Evolutionary conservation across 1,139 yeast species (phyloP), one percentile per base, ranked within the genome.

Genomic region (Pichia sp.): DNA sequence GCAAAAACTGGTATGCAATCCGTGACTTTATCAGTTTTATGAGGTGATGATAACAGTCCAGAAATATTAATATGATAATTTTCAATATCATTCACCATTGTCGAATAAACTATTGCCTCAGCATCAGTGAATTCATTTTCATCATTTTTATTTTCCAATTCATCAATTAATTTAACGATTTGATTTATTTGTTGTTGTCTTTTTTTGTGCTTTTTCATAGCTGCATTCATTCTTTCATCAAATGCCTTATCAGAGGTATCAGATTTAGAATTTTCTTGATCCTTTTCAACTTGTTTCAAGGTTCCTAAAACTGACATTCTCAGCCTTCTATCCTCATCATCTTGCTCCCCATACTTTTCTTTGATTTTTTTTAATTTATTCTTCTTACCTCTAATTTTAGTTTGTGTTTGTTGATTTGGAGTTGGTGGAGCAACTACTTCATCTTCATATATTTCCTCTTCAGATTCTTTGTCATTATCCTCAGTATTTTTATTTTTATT

Each of bases 1-100:
- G 93, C 98, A 74, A 90, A 91, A 11, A 88, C 83, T 0, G 98
- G 96, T 10, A 93, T 79, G 9, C 87, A 80, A 49, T 82, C 88
- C 9, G 68, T 61, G 16, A 84, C 59, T 0, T 71, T 70, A 59
- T 79, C 83, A 0, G 70, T 66, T 28, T 70, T 59, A 8, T 68
- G 65, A 0, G 83, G 83, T 46, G 76, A 74, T 19, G 73, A 54
- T 19, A 77, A 61, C 42, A 68, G 49, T 1, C 63, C 64, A 3
- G 63, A 51, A n/a, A 64, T 49, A 9, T 59, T 53, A 14, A 55
- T 43, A 44, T 62, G 56, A 42, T 60, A 66, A 8, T 66, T 70
- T 62, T 52, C 69, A 60, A 42, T 58, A 54, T n/a, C 59, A 58
- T 36, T 71, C 16, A 46, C 46, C 41, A 48, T 39, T 19, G 52